Evolutionary conservation across 1,284 basidiomycete species (phyloP).

Genomic region (Leccinum subrobustum): DNA sequence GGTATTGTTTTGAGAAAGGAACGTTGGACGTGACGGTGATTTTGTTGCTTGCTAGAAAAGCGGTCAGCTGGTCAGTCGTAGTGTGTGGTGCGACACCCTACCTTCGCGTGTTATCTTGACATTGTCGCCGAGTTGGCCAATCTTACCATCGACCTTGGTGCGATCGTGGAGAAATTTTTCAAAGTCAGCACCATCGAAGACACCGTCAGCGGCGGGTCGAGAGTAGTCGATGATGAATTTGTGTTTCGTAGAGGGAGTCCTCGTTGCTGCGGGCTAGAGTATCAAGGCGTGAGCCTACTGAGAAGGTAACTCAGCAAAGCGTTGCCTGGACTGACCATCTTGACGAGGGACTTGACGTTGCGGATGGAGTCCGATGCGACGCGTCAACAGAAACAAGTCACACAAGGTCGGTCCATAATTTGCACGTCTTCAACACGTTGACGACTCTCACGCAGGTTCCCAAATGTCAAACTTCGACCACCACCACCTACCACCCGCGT

Average conservation of each 20-base stretch:
- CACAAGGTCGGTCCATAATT: slow-evolving; percentile 39
- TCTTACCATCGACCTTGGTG: slow-evolving; percentile 83
- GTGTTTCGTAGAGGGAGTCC: slow-evolving; percentile 71
- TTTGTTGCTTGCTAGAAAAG: slow-evolving; percentile 60
- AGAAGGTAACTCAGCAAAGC: slow-evolving; percentile 92
- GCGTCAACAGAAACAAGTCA: slow-evolving; percentile 38
- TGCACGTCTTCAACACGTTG: background rate
- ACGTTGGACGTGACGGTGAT: slow-evolving; percentile 81
- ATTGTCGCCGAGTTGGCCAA: slow-evolving; percentile 84
- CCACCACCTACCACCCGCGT: slow-evolving; percentile 29
- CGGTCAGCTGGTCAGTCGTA: background rate
- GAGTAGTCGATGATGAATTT: slow-evolving; percentile 96
- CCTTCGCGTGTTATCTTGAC: slow-evolving; percentile 83
- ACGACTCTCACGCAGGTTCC: slow-evolving; percentile 51
- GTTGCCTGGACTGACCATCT: slow-evolving; percentile 69
- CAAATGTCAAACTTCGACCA: slow-evolving; percentile 70
- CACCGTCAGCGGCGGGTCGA: slow-evolving; percentile 85
- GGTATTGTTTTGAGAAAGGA: slow-evolving; percentile 89
- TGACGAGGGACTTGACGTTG: slow-evolving; percentile 29
- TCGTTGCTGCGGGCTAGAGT: slow-evolving; percentile 65
- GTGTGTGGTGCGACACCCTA: slow-evolving; percentile 29
- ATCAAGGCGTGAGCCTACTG: slow-evolving; percentile 76
- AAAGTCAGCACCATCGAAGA: slow-evolving; percentile 90
- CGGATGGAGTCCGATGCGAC: slow-evolving; percentile 25
- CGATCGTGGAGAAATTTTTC: slow-evolving; percentile 94